Percentiles rank a stretch among this genome's conserved stretches.
Conservation (phyloP, 306 rosid genomes). For the Gillenia trifoliata region DNA sequence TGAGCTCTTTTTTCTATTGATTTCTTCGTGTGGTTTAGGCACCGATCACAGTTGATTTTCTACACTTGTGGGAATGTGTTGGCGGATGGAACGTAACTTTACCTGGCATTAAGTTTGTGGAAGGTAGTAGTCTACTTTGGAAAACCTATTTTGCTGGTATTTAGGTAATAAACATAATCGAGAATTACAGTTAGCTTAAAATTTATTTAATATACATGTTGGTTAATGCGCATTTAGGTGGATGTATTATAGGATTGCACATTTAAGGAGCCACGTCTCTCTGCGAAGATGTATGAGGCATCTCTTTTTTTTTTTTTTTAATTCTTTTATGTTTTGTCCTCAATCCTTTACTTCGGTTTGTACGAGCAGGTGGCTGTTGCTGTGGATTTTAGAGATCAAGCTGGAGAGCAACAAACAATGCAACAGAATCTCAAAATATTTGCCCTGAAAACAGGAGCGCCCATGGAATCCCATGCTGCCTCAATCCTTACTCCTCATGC, state of each 20-base stretch:
- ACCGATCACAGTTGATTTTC: neutral
- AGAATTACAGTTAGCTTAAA: neutral
- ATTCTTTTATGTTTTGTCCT: neutral
- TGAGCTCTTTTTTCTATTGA: too few species aligned
- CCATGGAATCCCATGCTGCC: conserved; percentile 97
- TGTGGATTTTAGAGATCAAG: conserved; percentile 93
- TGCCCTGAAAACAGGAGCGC: conserved; percentile 94
- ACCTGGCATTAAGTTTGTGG: neutral
- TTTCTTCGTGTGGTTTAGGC: neutral
- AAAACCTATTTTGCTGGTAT: neutral
- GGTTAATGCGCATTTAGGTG: neutral
- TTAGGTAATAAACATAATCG: neutral
- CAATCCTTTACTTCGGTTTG: conserved; percentile 22
- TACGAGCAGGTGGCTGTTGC: conserved; percentile 79
- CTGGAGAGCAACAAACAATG: conserved; percentile 97
- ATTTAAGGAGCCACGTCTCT: neutral
- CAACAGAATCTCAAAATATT: conserved; percentile 98
- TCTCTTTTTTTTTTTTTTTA: neutral
- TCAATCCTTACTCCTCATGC: conserved; percentile 82
- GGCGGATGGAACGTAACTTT: neutral
- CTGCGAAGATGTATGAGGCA: neutral
- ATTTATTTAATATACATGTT: too few species aligned
- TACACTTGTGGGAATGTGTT: neutral
- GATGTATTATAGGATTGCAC: neutral
- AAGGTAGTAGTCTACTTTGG: neutral